Evolutionary conservation across 768 basidiomycete genomes (phyloP).

Genomic region (Coprinellus micaceus): DNA sequence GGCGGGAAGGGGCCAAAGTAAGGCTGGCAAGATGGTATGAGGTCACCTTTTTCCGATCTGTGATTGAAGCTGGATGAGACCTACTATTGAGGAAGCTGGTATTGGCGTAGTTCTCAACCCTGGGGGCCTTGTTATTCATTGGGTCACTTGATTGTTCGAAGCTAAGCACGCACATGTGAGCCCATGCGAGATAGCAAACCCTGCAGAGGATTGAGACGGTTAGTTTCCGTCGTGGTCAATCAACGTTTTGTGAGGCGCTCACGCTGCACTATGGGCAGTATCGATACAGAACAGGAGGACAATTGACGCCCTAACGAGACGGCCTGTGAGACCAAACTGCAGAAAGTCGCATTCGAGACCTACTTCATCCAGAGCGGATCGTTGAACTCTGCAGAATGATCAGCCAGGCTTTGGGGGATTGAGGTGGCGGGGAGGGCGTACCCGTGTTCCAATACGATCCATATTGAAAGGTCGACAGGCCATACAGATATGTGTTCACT

Average conservation of each 20-base stretch:
- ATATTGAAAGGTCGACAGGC: slow-evolving; percentile 2
- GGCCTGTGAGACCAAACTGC: too few relatives aligned
- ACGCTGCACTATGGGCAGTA: neutral
- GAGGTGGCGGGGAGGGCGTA: neutral
- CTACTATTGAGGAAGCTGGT: neutral
- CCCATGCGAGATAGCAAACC: neutral
- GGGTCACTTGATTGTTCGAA: too few relatives aligned
- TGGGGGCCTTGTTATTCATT: too few relatives aligned
- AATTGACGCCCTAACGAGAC: neutral
- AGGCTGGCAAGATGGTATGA: neutral
- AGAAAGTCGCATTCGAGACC: neutral
- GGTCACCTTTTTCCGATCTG: neutral
- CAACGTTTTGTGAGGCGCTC: too few relatives aligned
- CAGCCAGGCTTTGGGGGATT: neutral
- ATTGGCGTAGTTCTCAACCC: too few relatives aligned
- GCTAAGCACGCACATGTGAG: too few relatives aligned
- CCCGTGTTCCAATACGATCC: neutral
- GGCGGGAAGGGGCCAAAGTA: neutral
- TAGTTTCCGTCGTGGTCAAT: too few relatives aligned
- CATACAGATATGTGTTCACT: slow-evolving; percentile 5
- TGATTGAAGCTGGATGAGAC: neutral
- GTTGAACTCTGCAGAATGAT: neutral
- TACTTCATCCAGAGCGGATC: slow-evolving; percentile 3
- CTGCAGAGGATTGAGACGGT: too few relatives aligned
- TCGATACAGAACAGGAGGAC: neutral